Conservation (phyloP, 2,329 filamentous ascomycete species). For the Sphaerulina populicola region DNA sequence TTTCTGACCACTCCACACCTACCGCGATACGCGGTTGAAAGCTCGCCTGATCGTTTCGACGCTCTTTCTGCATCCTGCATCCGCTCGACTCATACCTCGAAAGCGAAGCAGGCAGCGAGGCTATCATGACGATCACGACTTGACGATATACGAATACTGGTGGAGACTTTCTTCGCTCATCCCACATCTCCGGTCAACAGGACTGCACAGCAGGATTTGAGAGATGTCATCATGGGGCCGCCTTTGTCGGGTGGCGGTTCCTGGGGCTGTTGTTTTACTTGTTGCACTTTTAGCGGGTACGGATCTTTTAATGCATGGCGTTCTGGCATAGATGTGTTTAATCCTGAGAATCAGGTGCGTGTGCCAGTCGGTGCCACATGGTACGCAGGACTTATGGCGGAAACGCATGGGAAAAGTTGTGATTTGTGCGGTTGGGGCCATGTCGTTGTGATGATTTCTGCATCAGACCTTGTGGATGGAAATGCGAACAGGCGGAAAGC, state of each 20-base stretch:
- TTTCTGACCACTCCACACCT: conserved; percentile 30
- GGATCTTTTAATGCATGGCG: conserved; percentile 15
- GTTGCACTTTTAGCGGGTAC: conserved; percentile 22
- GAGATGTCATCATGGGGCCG: background rate
- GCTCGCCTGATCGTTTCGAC: conserved; percentile 11
- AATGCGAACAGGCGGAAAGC: conserved; percentile 6
- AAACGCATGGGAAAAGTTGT: conserved; percentile 7
- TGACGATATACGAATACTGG: conserved; percentile 18
- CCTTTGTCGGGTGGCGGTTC: background rate
- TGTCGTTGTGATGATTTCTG: conserved; percentile 1
- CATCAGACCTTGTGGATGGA: conserved; percentile 8
- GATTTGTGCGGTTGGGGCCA: background rate
- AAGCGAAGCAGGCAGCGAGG: conserved; percentile 20
- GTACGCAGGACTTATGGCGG: background rate
- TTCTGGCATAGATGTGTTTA: conserved; percentile 18
- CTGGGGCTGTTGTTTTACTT: conserved; percentile 14
- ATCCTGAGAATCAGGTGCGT: conserved; percentile 7
- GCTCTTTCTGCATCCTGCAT: conserved; percentile 12
- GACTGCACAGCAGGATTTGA: conserved; percentile 6
- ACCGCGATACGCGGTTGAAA: conserved; percentile 33
- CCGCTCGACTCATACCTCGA: conserved; percentile 14
- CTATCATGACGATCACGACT: conserved; percentile 15
- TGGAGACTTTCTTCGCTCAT: conserved; percentile 5
- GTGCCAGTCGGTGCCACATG: background rate
- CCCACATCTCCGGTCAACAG: background rate